These are phyloP conservation scores for Leccinum incarnatum DNA, from an alignment of 768 basidiomycete genomes.

Conservation along the genomic window DNA sequence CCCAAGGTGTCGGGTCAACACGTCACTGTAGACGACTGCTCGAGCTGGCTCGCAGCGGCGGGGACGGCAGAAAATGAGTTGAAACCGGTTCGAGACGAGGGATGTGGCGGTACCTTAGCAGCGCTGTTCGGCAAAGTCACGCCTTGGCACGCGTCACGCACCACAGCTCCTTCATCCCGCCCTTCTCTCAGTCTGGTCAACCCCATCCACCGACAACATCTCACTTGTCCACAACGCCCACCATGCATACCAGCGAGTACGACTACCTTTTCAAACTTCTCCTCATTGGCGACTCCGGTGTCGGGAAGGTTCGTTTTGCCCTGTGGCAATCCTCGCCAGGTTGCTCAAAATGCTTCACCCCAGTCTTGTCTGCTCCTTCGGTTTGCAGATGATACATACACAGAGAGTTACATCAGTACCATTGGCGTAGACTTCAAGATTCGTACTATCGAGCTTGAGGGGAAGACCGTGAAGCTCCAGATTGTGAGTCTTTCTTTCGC, in stretches of 20 bases:
- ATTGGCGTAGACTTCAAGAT: conserved; percentile 99
- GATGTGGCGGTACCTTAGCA: conserved; percentile 25
- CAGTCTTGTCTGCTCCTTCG: conserved; percentile 91
- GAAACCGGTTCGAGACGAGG: conserved; percentile 6
- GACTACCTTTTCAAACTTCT: conserved; percentile 96
- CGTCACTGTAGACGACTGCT: background rate
- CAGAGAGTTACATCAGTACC: conserved; percentile 95
- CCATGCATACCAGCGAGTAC: conserved; percentile 91
- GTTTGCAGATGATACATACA: conserved; percentile 96
- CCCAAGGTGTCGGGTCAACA: background rate
- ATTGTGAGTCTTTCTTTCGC: conserved; percentile 62
- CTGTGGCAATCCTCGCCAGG: conserved; percentile 13
- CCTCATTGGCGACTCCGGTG: conserved; percentile 94
- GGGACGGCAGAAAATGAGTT: background rate
- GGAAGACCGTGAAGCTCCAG: conserved; percentile 97
- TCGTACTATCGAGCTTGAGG: conserved; percentile 96
- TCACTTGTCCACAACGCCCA: conserved; percentile 27
- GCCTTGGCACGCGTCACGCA: conserved; percentile 34
- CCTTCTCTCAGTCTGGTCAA: conserved; percentile 25
- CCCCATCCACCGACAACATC: conserved; percentile 34
- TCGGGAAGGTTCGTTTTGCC: conserved; percentile 68
- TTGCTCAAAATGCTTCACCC: conserved; percentile 29
- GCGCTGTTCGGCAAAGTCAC: conserved; percentile 28
- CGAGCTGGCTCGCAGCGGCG: background rate
- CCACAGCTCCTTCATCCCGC: conserved; percentile 34